Base-by-base conservation (phyloP, 148 eudicot genomes). In the Vaccinium corymbosum region DNA sequence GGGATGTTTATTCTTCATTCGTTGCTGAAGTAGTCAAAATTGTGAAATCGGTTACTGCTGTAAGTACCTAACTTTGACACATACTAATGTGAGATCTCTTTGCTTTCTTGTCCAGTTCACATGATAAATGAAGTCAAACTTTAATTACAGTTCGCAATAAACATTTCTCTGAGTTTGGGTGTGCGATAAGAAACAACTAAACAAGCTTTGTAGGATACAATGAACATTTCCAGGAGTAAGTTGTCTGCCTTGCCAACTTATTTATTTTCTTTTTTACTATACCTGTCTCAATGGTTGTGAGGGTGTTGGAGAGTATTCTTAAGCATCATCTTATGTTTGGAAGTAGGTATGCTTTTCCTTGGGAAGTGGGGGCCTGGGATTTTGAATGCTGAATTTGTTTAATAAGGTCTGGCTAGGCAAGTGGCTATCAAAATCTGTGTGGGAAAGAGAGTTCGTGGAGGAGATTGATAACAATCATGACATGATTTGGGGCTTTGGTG, bases 21-120 rank as follows among this genome's bases (percentile, higher is more conserved):
- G 95, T 94, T 85, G 88, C 93, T 76, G 94, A 91, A 92, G 93
- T 97, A 73, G 97, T 93, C 86, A 94, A 91, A 90, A 97, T 97
- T 86, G 99, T 97, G 29, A 97, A 97, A 90, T 93, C 97, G 85
- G 93, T 97, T 71, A 94, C 92, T 82, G 99, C 97, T 84, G 99
- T 97, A 89, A 87, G 98, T 92, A 35, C 71, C 17, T 35, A 35
- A 35, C 38, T 79, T 59, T 56, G 52, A 35, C 29, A 7, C 27
- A 1, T 38, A 14, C 10, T 7, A 27, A 50, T 22, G 6, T 4
- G 12, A 56, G 66, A 57, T 79, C 56, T 27, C 22, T 78, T 80
- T 68, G n/a, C 74, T 49, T 66, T 52, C 78, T 17, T 52, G 78
- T 11, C 70, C 59, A 51, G 32, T 52, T 70, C 56, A 50, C 25